Base-by-base conservation (phyloP, 257 asterid species). In the Salvia hispanica region DNA sequence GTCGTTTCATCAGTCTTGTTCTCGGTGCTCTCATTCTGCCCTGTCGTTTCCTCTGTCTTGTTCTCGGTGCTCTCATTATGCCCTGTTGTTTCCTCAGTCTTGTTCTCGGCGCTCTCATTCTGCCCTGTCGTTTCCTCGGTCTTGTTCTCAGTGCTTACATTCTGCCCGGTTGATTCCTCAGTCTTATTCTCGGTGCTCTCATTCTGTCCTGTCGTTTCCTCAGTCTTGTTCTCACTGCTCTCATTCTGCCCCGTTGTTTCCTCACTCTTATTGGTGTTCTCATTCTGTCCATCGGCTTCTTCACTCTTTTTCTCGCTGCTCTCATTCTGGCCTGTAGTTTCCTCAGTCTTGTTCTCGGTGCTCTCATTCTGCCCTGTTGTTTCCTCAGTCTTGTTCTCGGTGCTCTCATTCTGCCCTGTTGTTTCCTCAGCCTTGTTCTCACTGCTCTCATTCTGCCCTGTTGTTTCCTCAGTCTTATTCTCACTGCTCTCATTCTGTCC, bases 31-130 rank as follows among this genome's bases (percentile, higher is more conserved):
- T 9, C 70, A 37, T 18, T 37, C 34, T 47, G 58, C 2, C 69
- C 69, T 0, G 69, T 46, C 2, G 13, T 12, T 21, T 62, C 67
- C 3, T 25, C 67, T 44, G 9, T 25, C 21, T 53, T 53, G 8
- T 51, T 66, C 28, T 66, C 71, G 0, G 46, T 39, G 34, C 55
- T 55, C 64, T 67, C 64, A 9, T 25, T 37, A 39, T 34, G 48
- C 1, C 64, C 64, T 2, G 64, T 39, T 0, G 50, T n/a, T 37
- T 59, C 68, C 2, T 63, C 57, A n/a, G 5, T 31, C 28, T 45
- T 63, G 0, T 45, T 63, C 68, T 63, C 66, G 1, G 10, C 18
- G 66, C 6, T 60, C 66, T 60, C 68, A 1, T 45, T 62, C 18
- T 44, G 8, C 1, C 43, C 56, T 0, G 55, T 45, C 0, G 66